phyloP scores from a whole-genome alignment of 306 rosid genomes.

The Sesbania bispinosa region DNA sequence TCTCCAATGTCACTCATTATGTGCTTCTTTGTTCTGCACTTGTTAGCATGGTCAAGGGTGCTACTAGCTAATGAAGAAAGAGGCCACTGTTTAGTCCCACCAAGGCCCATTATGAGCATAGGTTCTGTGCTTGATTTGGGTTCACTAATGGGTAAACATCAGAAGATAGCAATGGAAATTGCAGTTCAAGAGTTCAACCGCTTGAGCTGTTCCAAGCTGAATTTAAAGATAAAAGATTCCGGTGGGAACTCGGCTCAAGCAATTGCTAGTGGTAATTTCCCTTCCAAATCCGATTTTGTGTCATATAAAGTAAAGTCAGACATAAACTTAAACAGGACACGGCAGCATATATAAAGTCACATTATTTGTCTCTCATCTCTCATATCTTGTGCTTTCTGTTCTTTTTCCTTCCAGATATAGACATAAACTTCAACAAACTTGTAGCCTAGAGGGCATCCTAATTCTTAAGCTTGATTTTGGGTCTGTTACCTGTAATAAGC shows the following conservation, averaged over 20 bases:
- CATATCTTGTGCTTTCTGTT: background rate
- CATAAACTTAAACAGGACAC: background rate
- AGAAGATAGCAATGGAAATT: constrained; percentile 48
- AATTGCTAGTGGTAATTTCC: constrained; percentile 16
- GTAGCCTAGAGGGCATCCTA: no score
- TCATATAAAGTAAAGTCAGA: no score
- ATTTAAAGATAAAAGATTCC: constrained; percentile 2
- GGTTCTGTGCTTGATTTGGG: constrained; percentile 43
- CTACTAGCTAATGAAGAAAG: background rate
- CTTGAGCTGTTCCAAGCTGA: background rate
- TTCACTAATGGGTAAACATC: constrained; percentile 42
- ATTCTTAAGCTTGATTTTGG: no score
- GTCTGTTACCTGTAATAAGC: no score
- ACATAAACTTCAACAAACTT: no score
- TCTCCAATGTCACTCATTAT: background rate
- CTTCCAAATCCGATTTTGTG: no score
- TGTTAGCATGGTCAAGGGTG: constrained; percentile 6
- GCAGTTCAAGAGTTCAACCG: constrained; percentile 39
- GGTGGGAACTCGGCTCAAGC: constrained; percentile 16
- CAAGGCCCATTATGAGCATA: constrained; percentile 13
- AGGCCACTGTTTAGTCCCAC: background rate
- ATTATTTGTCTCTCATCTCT: no score
- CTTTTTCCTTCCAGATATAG: background rate
- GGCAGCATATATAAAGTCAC: background rate
- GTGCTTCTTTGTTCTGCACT: background rate